Base-by-base conservation (phyloP, 192 early-diverging fungal genomes). In the Gamsiella multidivaricata region DNA sequence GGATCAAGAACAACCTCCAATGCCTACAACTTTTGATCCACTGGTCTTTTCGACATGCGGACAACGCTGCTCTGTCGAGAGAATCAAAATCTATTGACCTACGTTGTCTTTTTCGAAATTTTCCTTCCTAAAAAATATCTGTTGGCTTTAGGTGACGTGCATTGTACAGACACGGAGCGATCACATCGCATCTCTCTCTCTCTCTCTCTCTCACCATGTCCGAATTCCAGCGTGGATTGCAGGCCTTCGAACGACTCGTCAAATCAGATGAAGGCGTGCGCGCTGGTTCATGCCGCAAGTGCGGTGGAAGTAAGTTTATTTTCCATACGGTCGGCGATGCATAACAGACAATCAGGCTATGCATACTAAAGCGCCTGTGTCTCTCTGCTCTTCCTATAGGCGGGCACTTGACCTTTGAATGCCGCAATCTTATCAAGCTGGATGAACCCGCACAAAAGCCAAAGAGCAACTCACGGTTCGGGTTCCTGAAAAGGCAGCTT, bases 341-440 rank as follows among this genome's bases (percentile, higher is more conserved):
- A 41, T 3, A 57, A 14, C 14, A 55, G 55, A 32, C 41, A 53
- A 18, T 1, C 12, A 14, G 9, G 33, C 10, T 10, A 18, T 17
- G 45, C 29, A 10, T 29, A 20, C 11, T 0, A 33, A 10, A 6
- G 25, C 26, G 33, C 14, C 4, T 3, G 33, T 2, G 14, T 55
- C 9, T 8, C 29, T 26, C 5, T 49, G 4, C 11, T 67, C 0
- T 42, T 52, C n/a, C 56, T 32, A 33, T 61, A 76, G 73, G 73
- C 43, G 73, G 73, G 2, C 73, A 76, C 32, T 68, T 76, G 65
- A 68, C 73, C 9, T 76, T 32, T 39, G 73, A 76, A 34, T 76
- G 73, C 59, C 59, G 73, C 12, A 76, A 76, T 22, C 25, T 68
- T 25, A 60, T 76, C 57, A 76, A 76, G 20, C 23, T 76, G 59